Base-by-base conservation (phyloP, 331 rosid genomes). In the Malus hybrid region DNA sequence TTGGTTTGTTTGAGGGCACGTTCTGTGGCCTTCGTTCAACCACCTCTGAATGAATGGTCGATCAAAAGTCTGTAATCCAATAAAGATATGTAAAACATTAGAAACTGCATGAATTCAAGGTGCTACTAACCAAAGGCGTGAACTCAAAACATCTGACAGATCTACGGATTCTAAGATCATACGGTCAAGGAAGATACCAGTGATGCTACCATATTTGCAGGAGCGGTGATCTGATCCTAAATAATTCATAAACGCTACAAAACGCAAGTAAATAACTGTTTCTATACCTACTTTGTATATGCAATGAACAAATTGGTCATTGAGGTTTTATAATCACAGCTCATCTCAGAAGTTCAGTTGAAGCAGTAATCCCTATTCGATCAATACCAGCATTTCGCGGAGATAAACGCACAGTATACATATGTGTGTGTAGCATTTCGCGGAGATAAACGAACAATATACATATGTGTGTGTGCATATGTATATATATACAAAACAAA, bases 1-100 rank as follows among this genome's bases (percentile, higher is more conserved):
- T 79, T 88, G 89, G 71, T 85, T 87, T 16, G 97, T 91, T 79
- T 77, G 87, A 71, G 98, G 98, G 52, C 98, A 93, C 48, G 89
- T 88, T 70, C 73, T 50, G 84, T 84, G 80, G 53, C 93, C 97
- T 75, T 91, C 93, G 58, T 81, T 79, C 80, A 93, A 80, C 98
- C 91, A 90, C 82, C 93, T 82, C 75, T 89, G 82, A 73, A 90
- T 86, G 60, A 78, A 90, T 42, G 88, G 77, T 64, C 93, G 73
- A 72, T 90, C 93, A 77, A 86, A 93, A 61, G 97, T 89, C 97
- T 92, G 88, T 80, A 78, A 26, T 58, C 44, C 28, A 73, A 58
- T 20, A 66, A 68, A 42, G n/a, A 46, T 36, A 66, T 1, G 52
- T 9, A 65, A 53, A 76, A 4, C 3, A 56, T 36, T 18, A 66